phyloP scores from a whole-genome alignment of 371 early-diverging fungal species.

The Aphelidium insulamus region DNA sequence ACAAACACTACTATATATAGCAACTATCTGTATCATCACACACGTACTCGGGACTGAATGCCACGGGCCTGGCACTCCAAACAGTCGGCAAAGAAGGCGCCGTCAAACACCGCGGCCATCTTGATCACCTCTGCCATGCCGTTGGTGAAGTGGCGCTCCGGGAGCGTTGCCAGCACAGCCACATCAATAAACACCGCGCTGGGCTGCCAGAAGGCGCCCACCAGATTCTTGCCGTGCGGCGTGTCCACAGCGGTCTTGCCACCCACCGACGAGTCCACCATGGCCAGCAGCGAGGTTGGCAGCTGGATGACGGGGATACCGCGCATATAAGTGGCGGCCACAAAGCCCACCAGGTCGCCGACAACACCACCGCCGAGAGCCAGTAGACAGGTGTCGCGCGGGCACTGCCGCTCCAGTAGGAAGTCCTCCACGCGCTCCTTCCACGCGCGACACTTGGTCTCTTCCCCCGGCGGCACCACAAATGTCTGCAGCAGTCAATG shows the following conservation, averaged over 20 bases:
- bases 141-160: conserved; percentile 78
- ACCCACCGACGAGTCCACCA: conserved; percentile 94
- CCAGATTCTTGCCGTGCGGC: conserved; percentile 81
- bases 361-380: conserved; percentile 95
- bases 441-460: conserved; percentile 59
- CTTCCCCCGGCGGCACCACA: conserved; percentile 74
- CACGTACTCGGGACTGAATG: too few species aligned
- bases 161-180: conserved; percentile 60
- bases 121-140: conserved; percentile 96
- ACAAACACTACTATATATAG: conserved; percentile 7
- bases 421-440: conserved; percentile 83
- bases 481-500: conserved; percentile 52
- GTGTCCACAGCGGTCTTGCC: conserved; percentile 95
- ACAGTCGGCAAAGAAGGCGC: too few species aligned
- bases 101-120: too few species aligned
- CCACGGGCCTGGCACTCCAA: too few species aligned
- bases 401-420: conserved; percentile 59
- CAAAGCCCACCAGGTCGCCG: conserved; percentile 85
- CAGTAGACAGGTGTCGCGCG: conserved; percentile 77
- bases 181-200: conserved; percentile 78
- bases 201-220: conserved; percentile 95
- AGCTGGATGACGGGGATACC: conserved; percentile 82
- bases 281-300: conserved; percentile 86
- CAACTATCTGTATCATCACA: too few species aligned
- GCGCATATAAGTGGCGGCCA: conserved; percentile 94